Evolutionary conservation across 371 early-diverging fungal species (phyloP), one percentile per base, ranked within the genome.

Genomic region (Mucor piriformis): DNA sequence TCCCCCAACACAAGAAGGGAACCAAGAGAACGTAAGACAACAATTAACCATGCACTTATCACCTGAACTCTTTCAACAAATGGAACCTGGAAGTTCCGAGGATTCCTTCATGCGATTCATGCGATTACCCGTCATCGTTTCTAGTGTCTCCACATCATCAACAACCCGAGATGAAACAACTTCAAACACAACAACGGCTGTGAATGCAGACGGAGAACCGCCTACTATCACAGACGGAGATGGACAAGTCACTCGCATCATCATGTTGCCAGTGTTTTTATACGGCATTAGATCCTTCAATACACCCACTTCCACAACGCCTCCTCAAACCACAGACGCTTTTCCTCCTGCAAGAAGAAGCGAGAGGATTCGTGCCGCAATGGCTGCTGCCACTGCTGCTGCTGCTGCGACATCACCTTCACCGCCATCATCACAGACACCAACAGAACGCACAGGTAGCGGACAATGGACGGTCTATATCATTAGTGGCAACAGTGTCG

Each of bases 381-480:
- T 53, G 60, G 27, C 40, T 27, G 25, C 44, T 57, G 21, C 29
- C 18, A 12, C n/a, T 16, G 13, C 46, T 34, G 3, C 25, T 27
- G 34, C 18, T 13, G 15, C 20, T 24, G 3, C 8, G 25, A 12
- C 15, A 29, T 29, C 29, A 8, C 29, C 29, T 23, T 1, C 24
- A 33, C 16, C 40, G 27, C 6, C 32, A 34, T 35, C 15, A n/a
- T 11, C 23, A 43, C 8, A 6, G 20, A 18, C 29, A 25, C 1
- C 16, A 38, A n/a, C 13, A 57, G 10, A 15, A 44, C 18, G 24
- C 40, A 6, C 20, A 1, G 15, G 50, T n/a, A 43, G 25, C 25
- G 57, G 62, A 33, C 60, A 64, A 59, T 69, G 69, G 69, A 59
- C 61, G 18, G 65, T 69, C 4, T 69, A 64, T 47, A 64, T 69